Base-by-base conservation (phyloP, 2,329 filamentous ascomycete species). In the Gaeumannomyces sp. region DNA sequence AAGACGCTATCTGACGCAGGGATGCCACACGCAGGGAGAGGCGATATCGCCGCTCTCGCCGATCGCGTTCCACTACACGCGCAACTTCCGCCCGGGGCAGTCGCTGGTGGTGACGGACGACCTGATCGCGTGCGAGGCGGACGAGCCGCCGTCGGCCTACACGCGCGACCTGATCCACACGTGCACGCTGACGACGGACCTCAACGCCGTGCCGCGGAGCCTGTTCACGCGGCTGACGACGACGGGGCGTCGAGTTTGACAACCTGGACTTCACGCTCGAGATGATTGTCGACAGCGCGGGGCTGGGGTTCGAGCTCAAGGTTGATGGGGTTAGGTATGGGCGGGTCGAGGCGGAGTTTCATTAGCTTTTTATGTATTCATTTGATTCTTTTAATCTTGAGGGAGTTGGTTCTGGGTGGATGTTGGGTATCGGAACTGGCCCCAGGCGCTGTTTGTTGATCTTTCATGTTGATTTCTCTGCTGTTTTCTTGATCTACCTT, bases 41-140 rank as follows among this genome's bases (percentile, higher is more conserved):
- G 85, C 89, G 53, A 84, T 93, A 53, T 92, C 89, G 10, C 88
- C 90, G n/a, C 79, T 86, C 0, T 82, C 85, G 1, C 90, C 91
- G 0, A 89, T 93, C 66, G 89, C 89, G 2, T 93, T 94, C 76
- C 90, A 93, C 79, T 94, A 93, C 77, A 93, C 91, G 3, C 88
- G 91, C 67, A 94, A 93, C 75, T 94, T 94, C 77, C 85, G 90
- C 1, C 89, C 90, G 0, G 88, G 89, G 0, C 91, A 93, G 75
- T 90, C 88, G 0, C 83, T 93, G 8, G 76, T 92, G 4, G 91
- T 94, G 7, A 90, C 91, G 63, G 91, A 94, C 75, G 90, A 94
- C 71, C 79, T 94, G 53, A 91, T 93, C 66, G 89, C 89, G 4
- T 92, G 88, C 70, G 89, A 91, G 65, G 82, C 84, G 4, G 89